Evolutionary conservation across 2,329 filamentous ascomycete genomes (phyloP), one percentile per base, ranked within the genome.

Genomic region (Knoxdaviesia capensis): DNA sequence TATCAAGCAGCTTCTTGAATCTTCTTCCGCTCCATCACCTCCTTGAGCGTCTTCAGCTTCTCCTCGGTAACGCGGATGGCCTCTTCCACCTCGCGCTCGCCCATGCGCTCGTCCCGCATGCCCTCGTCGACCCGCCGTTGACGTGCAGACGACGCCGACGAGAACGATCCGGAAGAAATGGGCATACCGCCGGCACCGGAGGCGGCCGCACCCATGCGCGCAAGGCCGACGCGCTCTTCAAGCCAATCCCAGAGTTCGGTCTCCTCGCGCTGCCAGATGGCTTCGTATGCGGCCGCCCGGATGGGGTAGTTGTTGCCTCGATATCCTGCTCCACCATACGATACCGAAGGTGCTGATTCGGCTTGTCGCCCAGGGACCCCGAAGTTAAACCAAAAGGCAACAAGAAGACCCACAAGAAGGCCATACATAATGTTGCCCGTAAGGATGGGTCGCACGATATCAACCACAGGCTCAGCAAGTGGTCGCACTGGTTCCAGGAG

Each of bases 241-340:
- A 94, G 63, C 87, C 87, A 94, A 44, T 83, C 78, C 87, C 87
- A 94, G 7, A 94, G 63, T 51, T 90, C 84, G 48, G 74, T 84
- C 55, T 94, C 87, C 56, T 94, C 85, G 36, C 74, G 67, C 34
- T 76, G 70, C 87, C 88, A 98, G 53, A 96, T 80, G 59, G 94
- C 83, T 50, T 96, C 87, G 55, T 94, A 96, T 0, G 83, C 85
- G 2, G 80, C 76, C 10, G 86, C 61, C 5, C 86, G 73, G 43
- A 87, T 76, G 0, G 81, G 70, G 30, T 61, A 62, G 52, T 56
- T 50, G 47, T 62, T 47, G 51, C 59, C 3, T 57, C 57, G 44
- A 63, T 49, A 5, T 59, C 58, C 37, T 20, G 20, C 20, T 20
- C 20, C 20, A 20, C 20, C 20, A 20, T 20, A 20, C 20, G 20